phyloP scores from a whole-genome alignment of 2,329 filamentous ascomycete species.

The Alternaria ventricosa region DNA sequence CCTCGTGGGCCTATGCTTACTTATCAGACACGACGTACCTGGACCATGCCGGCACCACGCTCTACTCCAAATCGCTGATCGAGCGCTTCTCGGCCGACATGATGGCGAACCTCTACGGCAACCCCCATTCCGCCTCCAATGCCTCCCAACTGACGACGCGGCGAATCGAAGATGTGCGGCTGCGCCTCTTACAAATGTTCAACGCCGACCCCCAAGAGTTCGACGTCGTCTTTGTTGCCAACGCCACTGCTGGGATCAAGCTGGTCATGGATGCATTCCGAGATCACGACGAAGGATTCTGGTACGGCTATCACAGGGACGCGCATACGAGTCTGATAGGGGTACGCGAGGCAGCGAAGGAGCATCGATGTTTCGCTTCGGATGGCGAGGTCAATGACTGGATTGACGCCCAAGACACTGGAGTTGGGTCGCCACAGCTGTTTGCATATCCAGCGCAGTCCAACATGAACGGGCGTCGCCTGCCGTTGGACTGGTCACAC shows the following conservation, averaged over 20 bases:
- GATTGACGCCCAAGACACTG: slow-evolving; percentile 55
- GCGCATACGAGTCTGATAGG: slow-evolving; percentile 89
- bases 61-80: slow-evolving; percentile 80
- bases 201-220: slow-evolving; percentile 81
- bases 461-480: slow-evolving; percentile 83
- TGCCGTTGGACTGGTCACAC: slow-evolving; percentile 73
- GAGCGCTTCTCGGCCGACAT: slow-evolving; percentile 81
- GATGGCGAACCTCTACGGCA: slow-evolving; percentile 80
- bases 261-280: slow-evolving; percentile 80
- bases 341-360: slow-evolving; percentile 70
- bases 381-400: slow-evolving; percentile 70
- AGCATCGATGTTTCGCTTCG: slow-evolving; percentile 69
- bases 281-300: slow-evolving; percentile 72
- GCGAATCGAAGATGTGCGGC: slow-evolving; percentile 76
- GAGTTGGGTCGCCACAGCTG: slow-evolving; percentile 47
- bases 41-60: slow-evolving; percentile 93
- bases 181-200: slow-evolving; percentile 76
- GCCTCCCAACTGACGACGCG: slow-evolving; percentile 79
- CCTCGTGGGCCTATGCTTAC: slow-evolving; percentile 6
- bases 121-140: slow-evolving; percentile 85
- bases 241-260: slow-evolving; percentile 91
- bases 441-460: slow-evolving; percentile 92
- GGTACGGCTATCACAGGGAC: slow-evolving; percentile 82
- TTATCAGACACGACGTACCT: slow-evolving; percentile 75
- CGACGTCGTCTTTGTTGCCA: slow-evolving; percentile 89